Base-by-base conservation (phyloP, 2,329 filamentous ascomycete genomes). In the Aspergillus sp. region DNA sequence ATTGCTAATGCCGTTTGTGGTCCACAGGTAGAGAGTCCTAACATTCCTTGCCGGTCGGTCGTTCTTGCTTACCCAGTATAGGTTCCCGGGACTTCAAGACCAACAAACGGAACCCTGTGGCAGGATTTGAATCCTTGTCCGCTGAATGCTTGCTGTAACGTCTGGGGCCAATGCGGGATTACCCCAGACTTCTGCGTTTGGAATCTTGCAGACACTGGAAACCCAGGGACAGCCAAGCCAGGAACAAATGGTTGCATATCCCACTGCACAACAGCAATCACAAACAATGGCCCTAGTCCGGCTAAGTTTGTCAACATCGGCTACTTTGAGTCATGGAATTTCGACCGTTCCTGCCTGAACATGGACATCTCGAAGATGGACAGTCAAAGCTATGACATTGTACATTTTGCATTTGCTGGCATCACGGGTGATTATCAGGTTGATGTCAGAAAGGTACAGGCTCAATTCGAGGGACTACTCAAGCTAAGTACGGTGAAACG, bases 131-230 rank as follows among this genome's bases (percentile, higher is more conserved):
- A 80, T 55, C 73, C 69, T 0, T 82, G 79, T 52, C 71, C 69
- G 1, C 60, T 74, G 1, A 75, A 74, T 45, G 72, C 68, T 2
- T 76, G 74, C 57, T 76, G 74, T 56, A 65, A 73, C 50, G 61
- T 68, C 32, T 77, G 73, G 65, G 78, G 77, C 1, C 50, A 55
- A 41, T 80, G 78, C 41, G 78, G 77, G 10, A 68, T 68, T 0
- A 76, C 73, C 0, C 55, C 59, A 1, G 75, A 76, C 16, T 79
- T 79, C 56, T 81, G 77, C 59, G 65, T 58, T 7, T 50, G 61
- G 13, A 45, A 30, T 33, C 35, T 44, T 22, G 55, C 56, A 2
- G 47, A 47, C 20, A 71, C 64, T 0, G 71, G 71, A 1, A 60
- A 62, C 0, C 75, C 72, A 1, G 74, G 74, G 7, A 74, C 72